These are phyloP conservation scores for Magnolia changhungtana DNA, from an alignment of 164 flowering plant genomes.

Conservation along the genomic window DNA sequence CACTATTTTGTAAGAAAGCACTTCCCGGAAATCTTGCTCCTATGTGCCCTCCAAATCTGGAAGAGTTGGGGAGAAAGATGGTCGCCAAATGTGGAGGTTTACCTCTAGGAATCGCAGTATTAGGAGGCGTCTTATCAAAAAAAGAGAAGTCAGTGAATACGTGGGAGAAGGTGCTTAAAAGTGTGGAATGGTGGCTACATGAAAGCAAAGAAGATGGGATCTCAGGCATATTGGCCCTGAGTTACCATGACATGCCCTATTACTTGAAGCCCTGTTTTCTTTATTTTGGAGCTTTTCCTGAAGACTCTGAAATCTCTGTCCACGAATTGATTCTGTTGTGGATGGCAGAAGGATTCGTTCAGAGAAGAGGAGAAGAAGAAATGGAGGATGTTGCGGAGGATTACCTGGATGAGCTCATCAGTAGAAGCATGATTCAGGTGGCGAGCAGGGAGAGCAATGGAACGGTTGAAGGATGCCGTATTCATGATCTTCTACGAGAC, in stretches of 20 bases:
- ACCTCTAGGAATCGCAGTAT: neutral
- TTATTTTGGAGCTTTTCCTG: neutral
- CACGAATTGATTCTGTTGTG: neutral
- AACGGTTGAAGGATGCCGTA: neutral
- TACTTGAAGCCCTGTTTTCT: neutral
- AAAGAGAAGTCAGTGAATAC: neutral
- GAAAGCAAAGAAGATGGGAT: neutral
- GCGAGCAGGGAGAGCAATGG: neutral
- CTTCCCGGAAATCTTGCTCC: neutral
- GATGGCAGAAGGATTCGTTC: neutral
- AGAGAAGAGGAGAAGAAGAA: neutral
- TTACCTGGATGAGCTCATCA: neutral
- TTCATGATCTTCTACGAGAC: conserved; percentile 1
- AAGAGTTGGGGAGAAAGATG: neutral
- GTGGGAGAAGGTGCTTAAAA: neutral
- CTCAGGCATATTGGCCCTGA: conserved; percentile 3
- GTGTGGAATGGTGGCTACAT: neutral
- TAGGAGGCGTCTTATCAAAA: neutral
- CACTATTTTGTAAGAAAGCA: neutral
- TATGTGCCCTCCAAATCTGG: neutral
- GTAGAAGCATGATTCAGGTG: neutral
- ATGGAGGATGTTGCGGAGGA: conserved; percentile 3
- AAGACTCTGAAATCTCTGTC: neutral
- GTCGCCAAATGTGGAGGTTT: neutral
- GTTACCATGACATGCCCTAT: neutral